phyloP scores from a whole-genome alignment of 306 rosid species.

The Rosa rugosa region DNA sequence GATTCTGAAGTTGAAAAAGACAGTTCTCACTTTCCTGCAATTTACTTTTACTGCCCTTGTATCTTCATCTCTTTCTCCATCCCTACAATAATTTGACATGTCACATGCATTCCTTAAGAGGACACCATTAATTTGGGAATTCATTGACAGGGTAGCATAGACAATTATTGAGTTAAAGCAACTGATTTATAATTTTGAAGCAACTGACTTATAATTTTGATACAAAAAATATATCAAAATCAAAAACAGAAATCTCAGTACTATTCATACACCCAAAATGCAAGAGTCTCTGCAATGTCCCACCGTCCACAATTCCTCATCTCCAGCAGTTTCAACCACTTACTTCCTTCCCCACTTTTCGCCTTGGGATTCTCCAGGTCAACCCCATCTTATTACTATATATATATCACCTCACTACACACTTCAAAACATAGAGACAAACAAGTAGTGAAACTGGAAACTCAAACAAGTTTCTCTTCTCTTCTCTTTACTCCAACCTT shows the following conservation, averaged over 20 bases:
- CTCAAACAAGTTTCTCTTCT: background rate
- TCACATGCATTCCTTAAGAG: constrained; percentile 6
- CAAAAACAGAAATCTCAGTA: background rate
- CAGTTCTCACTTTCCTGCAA: background rate
- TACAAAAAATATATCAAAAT: background rate
- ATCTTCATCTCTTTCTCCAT: background rate
- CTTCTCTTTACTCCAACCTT: background rate
- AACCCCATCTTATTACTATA: constrained; percentile 23
- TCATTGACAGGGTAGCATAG: background rate
- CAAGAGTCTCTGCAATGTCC: constrained; percentile 24
- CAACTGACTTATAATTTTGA: background rate
- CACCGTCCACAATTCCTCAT: constrained; percentile 40
- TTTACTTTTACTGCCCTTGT: background rate
- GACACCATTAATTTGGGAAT: constrained; percentile 8
- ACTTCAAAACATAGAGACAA: constrained; percentile 7
- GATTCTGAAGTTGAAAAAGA: background rate
- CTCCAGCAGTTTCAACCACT: constrained; percentile 30
- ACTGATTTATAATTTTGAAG: background rate
- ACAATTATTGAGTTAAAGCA: constrained; percentile 16
- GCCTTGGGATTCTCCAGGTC: constrained; percentile 25
- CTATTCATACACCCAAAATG: constrained; percentile 18
- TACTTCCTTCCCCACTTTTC: constrained; percentile 8
- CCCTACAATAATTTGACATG: background rate
- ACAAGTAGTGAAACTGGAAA: constrained; percentile 16
- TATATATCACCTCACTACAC: constrained; percentile 19